Percentiles rank a stretch among this genome's conserved stretches.
Conservation (phyloP, 2,329 filamentous ascomycete genomes). For the Bertia moriformis region DNA sequence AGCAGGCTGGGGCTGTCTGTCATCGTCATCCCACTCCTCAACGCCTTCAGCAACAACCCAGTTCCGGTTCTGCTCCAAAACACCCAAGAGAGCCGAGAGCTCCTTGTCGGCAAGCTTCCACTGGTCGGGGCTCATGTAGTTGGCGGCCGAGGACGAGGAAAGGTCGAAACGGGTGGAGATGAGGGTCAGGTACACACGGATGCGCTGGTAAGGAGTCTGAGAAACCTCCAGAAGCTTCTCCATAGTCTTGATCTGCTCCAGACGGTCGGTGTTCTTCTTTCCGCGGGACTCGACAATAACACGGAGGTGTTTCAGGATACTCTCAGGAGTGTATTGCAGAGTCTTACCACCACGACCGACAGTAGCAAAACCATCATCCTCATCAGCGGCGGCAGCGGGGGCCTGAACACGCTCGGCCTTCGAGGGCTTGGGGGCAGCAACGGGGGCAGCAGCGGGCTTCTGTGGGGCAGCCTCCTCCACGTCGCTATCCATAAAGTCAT, state of each 20-base stretch:
- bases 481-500: constrained; percentile 73
- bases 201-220: constrained; percentile 79
- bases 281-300: constrained; percentile 88
- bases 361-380: constrained; percentile 76
- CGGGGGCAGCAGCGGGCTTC: neutral
- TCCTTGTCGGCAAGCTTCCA: constrained; percentile 93
- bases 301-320: constrained; percentile 92
- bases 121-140: constrained; percentile 82
- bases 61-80: constrained; percentile 65
- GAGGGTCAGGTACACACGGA: constrained; percentile 79
- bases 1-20: constrained; percentile 68
- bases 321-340: constrained; percentile 86
- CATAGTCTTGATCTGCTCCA: constrained; percentile 93
- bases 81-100: constrained; percentile 60
- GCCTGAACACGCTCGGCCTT: constrained; percentile 30
- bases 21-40: constrained; percentile 98
- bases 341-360: constrained; percentile 82
- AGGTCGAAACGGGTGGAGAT: constrained; percentile 92
- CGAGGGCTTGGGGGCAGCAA: constrained; percentile 29
- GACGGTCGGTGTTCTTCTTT: constrained; percentile 94
- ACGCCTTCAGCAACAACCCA: constrained; percentile 80
- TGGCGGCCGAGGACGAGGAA: constrained; percentile 48
- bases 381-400: constrained; percentile 32
- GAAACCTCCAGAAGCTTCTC: constrained; percentile 88
- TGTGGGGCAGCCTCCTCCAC: constrained; percentile 57